phyloP scores from a whole-genome alignment of 2,329 filamentous ascomycete species.

The Drechslerella stenobrocha region DNA sequence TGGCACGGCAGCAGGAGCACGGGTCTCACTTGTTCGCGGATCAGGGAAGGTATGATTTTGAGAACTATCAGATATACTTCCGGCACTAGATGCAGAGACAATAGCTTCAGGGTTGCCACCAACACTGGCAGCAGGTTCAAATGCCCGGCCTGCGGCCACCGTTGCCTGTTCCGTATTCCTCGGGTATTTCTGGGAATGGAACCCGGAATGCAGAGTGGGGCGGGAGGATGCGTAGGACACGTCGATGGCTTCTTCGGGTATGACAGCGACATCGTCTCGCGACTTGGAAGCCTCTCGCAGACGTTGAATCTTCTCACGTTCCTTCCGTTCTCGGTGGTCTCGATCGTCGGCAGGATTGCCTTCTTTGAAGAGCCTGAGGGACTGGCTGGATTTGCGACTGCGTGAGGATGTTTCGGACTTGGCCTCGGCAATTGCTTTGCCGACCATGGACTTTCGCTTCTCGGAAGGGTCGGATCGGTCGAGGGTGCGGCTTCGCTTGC shows the following conservation, averaged over 20 bases:
- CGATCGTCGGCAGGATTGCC: constrained; percentile 55
- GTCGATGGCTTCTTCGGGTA: constrained; percentile 47
- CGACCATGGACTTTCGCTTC: constrained; percentile 43
- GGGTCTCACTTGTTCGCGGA: constrained; percentile 45
- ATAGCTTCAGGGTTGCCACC: constrained; percentile 35
- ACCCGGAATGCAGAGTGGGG: constrained; percentile 32
- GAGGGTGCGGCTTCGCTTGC: constrained; percentile 15
- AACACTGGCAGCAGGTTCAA: constrained; percentile 18
- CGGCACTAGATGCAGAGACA: constrained; percentile 48
- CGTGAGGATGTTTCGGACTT: constrained; percentile 57
- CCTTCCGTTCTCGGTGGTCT: constrained; percentile 52
- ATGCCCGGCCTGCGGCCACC: constrained; percentile 20
- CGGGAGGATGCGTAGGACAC: constrained; percentile 34
- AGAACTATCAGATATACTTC: constrained; percentile 48
- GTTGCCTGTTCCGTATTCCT: constrained; percentile 18
- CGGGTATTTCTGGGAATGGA: constrained; percentile 28
- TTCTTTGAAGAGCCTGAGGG: constrained; percentile 69
- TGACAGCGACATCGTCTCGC: constrained; percentile 38
- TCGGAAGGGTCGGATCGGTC: constrained; percentile 32
- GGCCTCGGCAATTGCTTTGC: constrained; percentile 44
- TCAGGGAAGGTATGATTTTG: constrained; percentile 46
- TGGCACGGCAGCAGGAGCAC: constrained; percentile 40
- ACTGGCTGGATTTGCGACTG: constrained; percentile 70
- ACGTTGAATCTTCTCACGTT: constrained; percentile 61
- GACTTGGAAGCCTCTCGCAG: constrained; percentile 39